Conservation (phyloP, 2,329 filamentous ascomycete species). For the Alternaria alternata region DNA sequence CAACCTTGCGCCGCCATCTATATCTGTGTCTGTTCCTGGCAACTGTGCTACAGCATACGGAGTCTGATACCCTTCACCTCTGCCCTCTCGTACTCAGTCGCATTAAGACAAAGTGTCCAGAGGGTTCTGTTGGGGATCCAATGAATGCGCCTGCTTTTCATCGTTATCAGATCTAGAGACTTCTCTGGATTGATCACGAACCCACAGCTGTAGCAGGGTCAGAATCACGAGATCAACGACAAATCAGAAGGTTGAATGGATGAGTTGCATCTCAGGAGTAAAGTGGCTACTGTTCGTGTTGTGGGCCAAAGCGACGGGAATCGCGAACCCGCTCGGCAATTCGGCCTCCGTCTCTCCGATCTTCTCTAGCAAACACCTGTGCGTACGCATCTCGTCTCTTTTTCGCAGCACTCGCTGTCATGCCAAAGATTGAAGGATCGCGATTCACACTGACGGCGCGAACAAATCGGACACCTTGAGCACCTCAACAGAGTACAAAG, state of each 20-base stretch:
- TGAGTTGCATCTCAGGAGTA: background rate
- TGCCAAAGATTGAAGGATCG: background rate
- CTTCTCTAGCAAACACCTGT: background rate
- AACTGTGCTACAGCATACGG: background rate
- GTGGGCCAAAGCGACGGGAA: background rate
- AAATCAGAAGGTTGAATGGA: background rate
- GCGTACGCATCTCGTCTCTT: background rate
- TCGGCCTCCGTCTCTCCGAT: background rate
- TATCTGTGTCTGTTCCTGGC: background rate
- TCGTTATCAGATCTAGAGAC: background rate
- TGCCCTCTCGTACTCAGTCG: background rate
- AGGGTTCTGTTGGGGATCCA: background rate
- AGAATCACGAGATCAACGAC: background rate
- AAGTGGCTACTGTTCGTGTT: background rate
- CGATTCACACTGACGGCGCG: background rate
- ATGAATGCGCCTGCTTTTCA: background rate
- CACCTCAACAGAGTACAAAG: background rate
- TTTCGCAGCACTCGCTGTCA: background rate
- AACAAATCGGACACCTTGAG: background rate
- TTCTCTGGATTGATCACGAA: too few relatives aligned
- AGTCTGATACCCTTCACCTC: background rate
- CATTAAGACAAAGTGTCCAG: background rate
- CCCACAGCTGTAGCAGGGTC: background rate
- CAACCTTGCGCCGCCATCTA: background rate
- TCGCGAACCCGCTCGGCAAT: background rate